phyloP scores from a whole-genome alignment of 257 asterid genomes.

The Cordia subcordata region DNA sequence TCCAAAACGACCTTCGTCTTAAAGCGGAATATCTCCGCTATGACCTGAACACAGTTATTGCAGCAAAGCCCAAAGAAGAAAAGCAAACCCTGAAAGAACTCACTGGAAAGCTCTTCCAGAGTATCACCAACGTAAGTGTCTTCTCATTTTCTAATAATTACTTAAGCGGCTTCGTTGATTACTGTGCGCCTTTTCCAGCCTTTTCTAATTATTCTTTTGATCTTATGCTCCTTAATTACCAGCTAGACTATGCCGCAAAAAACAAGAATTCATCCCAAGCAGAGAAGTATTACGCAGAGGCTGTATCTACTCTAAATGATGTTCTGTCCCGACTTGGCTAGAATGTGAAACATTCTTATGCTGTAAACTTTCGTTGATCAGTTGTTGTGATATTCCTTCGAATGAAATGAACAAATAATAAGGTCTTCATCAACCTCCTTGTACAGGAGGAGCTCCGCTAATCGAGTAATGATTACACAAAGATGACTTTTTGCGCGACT shows the following conservation, averaged over 20 bases:
- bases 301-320: slow-evolving; percentile 59
- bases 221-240: slow-evolving; percentile 15
- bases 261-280: slow-evolving; percentile 68
- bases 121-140: slow-evolving; percentile 46
- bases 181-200: too few relatives aligned
- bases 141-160: neutral
- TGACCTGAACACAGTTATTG: slow-evolving; percentile 80
- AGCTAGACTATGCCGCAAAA: slow-evolving; percentile 92
- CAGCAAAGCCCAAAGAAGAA: slow-evolving; percentile 74
- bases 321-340: slow-evolving; percentile 80
- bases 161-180: too few relatives aligned
- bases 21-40: slow-evolving; percentile 72
- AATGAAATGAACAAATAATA: slow-evolving; percentile 9
- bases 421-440: neutral
- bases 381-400: slow-evolving; percentile 18
- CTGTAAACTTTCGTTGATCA: slow-evolving; percentile 20
- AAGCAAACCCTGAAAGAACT: slow-evolving; percentile 63
- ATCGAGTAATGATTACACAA: too few relatives aligned
- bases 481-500: too few relatives aligned
- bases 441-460: too few relatives aligned
- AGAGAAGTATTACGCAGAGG: slow-evolving; percentile 73
- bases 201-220: neutral
- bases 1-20: slow-evolving; percentile 73
- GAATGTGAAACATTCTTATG: slow-evolving; percentile 25
- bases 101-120: slow-evolving; percentile 54